Percentiles rank a stretch among this genome's conserved stretches.
phyloP scores from a whole-genome alignment of 2,329 filamentous ascomycete genomes.

The Colletotrichum costaricense region DNA sequence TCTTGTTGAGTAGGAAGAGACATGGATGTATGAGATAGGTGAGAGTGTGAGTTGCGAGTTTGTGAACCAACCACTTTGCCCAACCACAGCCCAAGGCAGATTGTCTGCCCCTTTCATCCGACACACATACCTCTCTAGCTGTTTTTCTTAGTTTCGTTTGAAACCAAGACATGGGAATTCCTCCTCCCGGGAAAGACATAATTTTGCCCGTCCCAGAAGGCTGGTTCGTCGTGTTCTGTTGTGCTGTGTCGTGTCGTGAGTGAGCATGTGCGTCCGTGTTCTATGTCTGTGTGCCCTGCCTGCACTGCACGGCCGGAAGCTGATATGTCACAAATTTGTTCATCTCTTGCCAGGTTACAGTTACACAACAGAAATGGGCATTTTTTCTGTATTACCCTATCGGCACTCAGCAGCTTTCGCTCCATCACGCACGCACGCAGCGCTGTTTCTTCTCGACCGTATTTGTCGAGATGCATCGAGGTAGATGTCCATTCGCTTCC shows the following conservation, averaged over 20 bases:
- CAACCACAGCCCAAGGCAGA: not conserved
- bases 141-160: not conserved
- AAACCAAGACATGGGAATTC: not conserved
- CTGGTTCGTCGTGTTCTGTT: constrained; percentile 9
- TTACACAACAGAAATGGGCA: not conserved
- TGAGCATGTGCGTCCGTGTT: not conserved
- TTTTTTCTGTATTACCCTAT: not conserved
- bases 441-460: not conserved
- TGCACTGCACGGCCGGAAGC: not conserved
- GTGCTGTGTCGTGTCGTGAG: too few species aligned
- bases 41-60: not conserved
- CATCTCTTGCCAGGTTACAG: not conserved
- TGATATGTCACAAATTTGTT: constrained; percentile 19
- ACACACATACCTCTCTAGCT: not conserved
- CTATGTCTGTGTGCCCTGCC: not conserved
- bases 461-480: constrained; percentile 16
- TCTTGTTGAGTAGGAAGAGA: not conserved
- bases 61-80: not conserved
- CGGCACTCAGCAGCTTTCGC: constrained; percentile 22
- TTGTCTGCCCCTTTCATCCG: not conserved
- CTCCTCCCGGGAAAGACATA: not conserved
- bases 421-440: not conserved
- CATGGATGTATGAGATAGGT: not conserved
- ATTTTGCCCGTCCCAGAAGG: constrained; percentile 6
- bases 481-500: not conserved